Conservation (phyloP, 176 grass and related monocot genomes). For the Pontederia crassipes region DNA sequence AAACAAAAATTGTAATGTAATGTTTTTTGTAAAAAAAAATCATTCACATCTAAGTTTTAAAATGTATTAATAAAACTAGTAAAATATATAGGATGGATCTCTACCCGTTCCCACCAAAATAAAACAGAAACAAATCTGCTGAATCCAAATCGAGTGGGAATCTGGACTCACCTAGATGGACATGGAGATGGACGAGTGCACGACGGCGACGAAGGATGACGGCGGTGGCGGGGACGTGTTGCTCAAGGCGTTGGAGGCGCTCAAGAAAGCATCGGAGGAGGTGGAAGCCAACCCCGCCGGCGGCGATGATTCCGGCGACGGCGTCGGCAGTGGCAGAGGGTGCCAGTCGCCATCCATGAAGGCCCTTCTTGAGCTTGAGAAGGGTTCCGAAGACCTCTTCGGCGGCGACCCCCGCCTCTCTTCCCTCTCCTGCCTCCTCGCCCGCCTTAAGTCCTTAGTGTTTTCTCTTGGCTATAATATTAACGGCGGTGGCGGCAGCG, state of each 20-base stretch:
- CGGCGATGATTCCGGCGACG: neutral
- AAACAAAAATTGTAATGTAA: too few relatives aligned
- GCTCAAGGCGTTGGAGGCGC: conserved; percentile 7
- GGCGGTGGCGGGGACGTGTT: neutral
- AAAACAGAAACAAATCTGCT: too few relatives aligned
- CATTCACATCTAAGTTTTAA: too few relatives aligned
- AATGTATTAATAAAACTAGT: too few relatives aligned
- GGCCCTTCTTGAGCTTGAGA: conserved; percentile 60
- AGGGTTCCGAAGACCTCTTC: conserved; percentile 57
- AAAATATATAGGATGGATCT: too few relatives aligned
- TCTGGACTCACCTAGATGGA: too few relatives aligned
- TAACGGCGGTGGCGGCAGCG: neutral
- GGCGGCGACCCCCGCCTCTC: conserved; percentile 32
- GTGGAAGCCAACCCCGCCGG: neutral
- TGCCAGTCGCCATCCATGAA: conserved; percentile 23
- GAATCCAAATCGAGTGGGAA: too few relatives aligned
- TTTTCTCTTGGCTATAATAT: neutral
- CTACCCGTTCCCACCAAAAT: too few relatives aligned
- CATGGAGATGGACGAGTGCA: too few relatives aligned
- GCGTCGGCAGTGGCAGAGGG: neutral
- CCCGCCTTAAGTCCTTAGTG: conserved; percentile 24
- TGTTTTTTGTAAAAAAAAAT: too few relatives aligned
- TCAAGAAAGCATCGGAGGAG: conserved; percentile 14
- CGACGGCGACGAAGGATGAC: too few relatives aligned
- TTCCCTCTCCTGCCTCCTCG: conserved; percentile 26